phyloP scores from a whole-genome alignment of 129 eudicot genomes.

The Pseudognaphalium luteoalbum region DNA sequence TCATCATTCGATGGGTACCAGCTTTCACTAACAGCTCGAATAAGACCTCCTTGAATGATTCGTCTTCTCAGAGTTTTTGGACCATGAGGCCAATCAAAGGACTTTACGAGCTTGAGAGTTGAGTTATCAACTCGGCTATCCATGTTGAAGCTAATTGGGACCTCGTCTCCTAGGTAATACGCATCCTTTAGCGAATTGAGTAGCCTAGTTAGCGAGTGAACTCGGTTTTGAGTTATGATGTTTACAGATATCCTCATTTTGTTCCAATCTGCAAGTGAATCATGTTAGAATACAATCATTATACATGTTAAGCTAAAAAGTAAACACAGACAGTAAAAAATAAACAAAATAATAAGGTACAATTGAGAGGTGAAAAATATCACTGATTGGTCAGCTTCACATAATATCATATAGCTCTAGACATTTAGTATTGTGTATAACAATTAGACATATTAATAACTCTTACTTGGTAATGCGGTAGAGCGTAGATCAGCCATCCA shows the following conservation, averaged over 20 bases:
- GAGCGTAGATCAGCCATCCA: conserved; percentile 98
- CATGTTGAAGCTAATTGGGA: conserved; percentile 91
- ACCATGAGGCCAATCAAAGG: conserved; percentile 86
- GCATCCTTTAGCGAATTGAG: conserved; percentile 74
- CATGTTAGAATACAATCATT: neutral
- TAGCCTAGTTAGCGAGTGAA: conserved; percentile 64
- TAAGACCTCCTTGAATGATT: conserved; percentile 94
- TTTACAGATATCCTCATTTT: conserved; percentile 66
- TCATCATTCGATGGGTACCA: conserved; percentile 96
- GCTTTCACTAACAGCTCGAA: conserved; percentile 92
- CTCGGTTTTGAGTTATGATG: conserved; percentile 92
- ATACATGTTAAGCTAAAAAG: no score
- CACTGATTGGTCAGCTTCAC: no score
- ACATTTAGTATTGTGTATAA: no score
- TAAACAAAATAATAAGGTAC: no score
- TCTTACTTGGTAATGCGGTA: conserved; percentile 92
- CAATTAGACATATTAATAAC: no score
- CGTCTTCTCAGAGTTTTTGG: conserved; percentile 66
- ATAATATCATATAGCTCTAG: no score
- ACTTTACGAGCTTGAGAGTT: conserved; percentile 65
- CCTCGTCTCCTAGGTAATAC: conserved; percentile 81
- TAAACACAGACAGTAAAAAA: no score
- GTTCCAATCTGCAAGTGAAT: conserved; percentile 77
- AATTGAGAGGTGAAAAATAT: no score
- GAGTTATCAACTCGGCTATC: conserved; percentile 83